Conservation (phyloP, 2,329 filamentous ascomycete genomes). For the Fusarium tjaetaba region DNA sequence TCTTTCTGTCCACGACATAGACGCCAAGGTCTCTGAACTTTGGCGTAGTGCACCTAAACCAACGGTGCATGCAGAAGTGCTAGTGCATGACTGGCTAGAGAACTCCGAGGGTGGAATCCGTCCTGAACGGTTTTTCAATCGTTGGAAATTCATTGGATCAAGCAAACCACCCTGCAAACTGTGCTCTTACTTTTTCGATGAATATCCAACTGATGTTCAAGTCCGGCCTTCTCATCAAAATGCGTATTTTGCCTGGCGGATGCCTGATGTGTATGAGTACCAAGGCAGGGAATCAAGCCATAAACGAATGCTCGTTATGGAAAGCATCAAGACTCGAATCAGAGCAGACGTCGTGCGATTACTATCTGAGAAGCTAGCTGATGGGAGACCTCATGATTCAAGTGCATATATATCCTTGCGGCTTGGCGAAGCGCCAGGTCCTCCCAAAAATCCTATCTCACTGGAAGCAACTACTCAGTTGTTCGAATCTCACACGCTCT, state of each 20-base stretch:
- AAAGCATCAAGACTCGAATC: neutral
- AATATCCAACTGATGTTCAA: neutral
- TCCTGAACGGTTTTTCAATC: neutral
- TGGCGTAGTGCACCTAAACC: neutral
- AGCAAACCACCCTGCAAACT: constrained; percentile 2
- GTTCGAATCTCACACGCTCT: neutral
- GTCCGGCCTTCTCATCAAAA: neutral
- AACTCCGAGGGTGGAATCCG: neutral
- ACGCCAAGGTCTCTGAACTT: neutral
- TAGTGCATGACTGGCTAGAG: neutral
- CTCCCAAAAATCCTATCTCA: neutral
- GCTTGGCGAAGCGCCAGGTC: neutral
- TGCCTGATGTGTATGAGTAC: neutral
- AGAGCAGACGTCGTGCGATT: neutral
- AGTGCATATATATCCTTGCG: neutral
- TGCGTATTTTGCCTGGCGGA: neutral
- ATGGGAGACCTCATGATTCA: neutral
- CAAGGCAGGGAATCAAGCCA: neutral
- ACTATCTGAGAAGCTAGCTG: neutral
- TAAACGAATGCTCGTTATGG: neutral
- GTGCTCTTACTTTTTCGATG: neutral
- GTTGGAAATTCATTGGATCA: constrained; percentile 4
- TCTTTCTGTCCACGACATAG: neutral
- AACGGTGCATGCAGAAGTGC: neutral
- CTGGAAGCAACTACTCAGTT: neutral